These are phyloP conservation scores for Paramecium octaurelia DNA, from an alignment of 73 alveolate species.

Conservation along the genomic window DNA sequence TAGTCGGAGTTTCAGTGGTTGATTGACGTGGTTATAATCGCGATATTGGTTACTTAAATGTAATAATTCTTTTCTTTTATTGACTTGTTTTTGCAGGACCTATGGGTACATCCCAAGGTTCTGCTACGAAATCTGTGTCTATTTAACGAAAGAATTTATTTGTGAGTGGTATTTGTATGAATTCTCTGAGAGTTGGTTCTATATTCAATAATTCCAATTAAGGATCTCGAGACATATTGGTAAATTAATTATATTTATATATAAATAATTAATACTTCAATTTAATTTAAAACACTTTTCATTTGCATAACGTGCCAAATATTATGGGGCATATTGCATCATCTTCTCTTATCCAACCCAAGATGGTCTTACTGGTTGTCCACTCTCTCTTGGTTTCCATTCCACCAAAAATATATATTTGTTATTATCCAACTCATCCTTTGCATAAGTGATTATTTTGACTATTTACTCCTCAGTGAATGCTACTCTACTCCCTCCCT, in stretches of 20 bases:
- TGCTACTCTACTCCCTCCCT: conserved; percentile 25
- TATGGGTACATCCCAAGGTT: conserved; percentile 27
- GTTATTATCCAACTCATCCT: neutral
- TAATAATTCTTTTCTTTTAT: neutral
- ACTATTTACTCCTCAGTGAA: neutral
- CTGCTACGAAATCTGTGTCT: neutral
- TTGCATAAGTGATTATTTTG: neutral
- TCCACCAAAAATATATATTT: neutral
- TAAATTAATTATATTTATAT: neutral
- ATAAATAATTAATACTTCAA: neutral
- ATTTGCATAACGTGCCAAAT: neutral
- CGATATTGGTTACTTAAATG: neutral
- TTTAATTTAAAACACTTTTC: neutral
- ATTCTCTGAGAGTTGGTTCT: neutral
- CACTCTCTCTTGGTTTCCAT: conserved; percentile 26
- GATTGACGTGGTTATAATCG: neutral
- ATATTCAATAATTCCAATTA: neutral
- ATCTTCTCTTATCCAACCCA: neutral
- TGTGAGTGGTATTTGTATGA: neutral
- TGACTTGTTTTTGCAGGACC: neutral
- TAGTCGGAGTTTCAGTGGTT: neutral
- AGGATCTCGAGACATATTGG: neutral
- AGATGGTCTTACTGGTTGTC: neutral
- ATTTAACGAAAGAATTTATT: neutral
- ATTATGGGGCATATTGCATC: neutral